Conservation (phyloP, 352 stramenopile genomes). For the Globisporangium irregulare region DNA sequence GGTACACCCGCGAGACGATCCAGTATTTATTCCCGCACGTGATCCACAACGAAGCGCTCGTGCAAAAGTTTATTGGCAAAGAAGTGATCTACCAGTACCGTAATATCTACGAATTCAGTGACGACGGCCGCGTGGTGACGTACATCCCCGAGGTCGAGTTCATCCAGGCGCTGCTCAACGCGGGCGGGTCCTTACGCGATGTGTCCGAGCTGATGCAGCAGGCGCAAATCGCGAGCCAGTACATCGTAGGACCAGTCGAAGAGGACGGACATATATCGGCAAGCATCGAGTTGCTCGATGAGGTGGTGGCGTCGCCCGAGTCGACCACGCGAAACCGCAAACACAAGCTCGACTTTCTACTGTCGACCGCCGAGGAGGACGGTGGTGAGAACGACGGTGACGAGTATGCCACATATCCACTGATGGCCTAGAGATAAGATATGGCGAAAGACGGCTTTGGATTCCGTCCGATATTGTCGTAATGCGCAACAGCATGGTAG, state of each 20-base stretch:
- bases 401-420: neutral
- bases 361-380: neutral
- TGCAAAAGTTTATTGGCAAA: conserved; percentile 31
- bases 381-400: neutral
- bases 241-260: neutral
- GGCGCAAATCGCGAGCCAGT: conserved; percentile 1
- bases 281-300: neutral
- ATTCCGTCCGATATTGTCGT: too few relatives aligned
- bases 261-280: neutral
- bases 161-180: conserved; percentile 18
- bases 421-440: neutral
- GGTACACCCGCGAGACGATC: conserved; percentile 13
- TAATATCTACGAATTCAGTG: conserved; percentile 29
- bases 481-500: too few relatives aligned
- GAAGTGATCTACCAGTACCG: conserved; percentile 21
- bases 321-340: neutral
- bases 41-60: conserved; percentile 25
- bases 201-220: conserved; percentile 1
- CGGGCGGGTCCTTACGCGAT: neutral
- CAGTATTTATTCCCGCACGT: conserved; percentile 34
- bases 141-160: conserved; percentile 29
- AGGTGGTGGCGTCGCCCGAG: neutral
- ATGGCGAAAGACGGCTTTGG: too few relatives aligned
- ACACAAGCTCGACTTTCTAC: neutral
- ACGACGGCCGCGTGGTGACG: conserved; percentile 21